Conservation (phyloP, 371 early-diverging fungal species). For the Apophysomyces trapeziformis region DNA sequence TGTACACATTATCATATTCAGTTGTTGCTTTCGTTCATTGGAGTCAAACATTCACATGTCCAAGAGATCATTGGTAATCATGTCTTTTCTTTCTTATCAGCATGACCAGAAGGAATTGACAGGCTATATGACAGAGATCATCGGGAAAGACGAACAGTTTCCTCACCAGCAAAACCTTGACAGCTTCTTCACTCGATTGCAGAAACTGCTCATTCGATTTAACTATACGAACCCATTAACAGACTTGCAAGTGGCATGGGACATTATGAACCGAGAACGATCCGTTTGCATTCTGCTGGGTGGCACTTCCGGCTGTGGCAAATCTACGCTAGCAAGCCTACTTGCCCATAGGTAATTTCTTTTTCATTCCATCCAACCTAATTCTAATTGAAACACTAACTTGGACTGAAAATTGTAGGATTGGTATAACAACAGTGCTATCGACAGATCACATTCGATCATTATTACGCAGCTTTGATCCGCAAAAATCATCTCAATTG, state of each 20-base stretch:
- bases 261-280: conserved; percentile 28
- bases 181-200: conserved; percentile 15
- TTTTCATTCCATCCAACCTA: too few relatives aligned
- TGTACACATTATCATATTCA: conserved; percentile 33
- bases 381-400: too few relatives aligned
- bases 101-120: neutral
- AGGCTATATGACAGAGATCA: neutral
- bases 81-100: neutral
- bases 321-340: conserved; percentile 41
- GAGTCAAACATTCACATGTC: conserved; percentile 30
- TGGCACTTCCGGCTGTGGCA: conserved; percentile 41
- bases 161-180: conserved; percentile 11
- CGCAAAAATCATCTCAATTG: conserved; percentile 24
- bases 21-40: conserved; percentile 30
- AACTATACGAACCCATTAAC: conserved; percentile 27
- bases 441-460: conserved; percentile 45
- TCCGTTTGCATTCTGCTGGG: conserved; percentile 43
- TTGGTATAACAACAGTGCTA: conserved; percentile 42
- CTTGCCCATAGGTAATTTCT: conserved; percentile 27
- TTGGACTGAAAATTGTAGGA: conserved; percentile 13
- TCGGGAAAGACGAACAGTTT: conserved; percentile 7
- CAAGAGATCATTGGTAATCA: conserved; percentile 30
- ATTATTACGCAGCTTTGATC: conserved; percentile 42
- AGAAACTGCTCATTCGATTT: conserved; percentile 14
- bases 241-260: conserved; percentile 37